A percentile compares a stretch with the other conserved stretches of the same genome.
phyloP scores from a whole-genome alignment of 176 grass and related monocot genomes.

The Coix lacrymajobi region DNA sequence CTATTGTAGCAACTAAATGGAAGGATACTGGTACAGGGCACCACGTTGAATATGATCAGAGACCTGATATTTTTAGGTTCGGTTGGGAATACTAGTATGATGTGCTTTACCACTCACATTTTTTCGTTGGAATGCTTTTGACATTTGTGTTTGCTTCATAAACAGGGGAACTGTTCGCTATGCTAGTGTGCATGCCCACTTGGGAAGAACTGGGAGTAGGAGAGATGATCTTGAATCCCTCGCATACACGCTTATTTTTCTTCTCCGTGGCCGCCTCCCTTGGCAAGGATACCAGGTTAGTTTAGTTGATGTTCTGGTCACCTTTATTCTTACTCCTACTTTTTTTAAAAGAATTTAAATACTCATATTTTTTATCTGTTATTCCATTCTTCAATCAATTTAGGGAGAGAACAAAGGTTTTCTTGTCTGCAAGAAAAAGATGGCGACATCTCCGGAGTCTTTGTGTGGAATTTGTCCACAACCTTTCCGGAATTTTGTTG shows the following conservation, averaged over 20 bases:
- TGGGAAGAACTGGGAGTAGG: constrained; percentile 93
- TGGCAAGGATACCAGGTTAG: constrained; percentile 95
- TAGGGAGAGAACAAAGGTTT: constrained; percentile 98
- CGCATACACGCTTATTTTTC: constrained; percentile 94
- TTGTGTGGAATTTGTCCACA: constrained; percentile 88
- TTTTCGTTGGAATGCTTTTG: background rate
- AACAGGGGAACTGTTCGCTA: constrained; percentile 94
- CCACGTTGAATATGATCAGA: constrained; percentile 62
- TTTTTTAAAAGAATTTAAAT: background rate
- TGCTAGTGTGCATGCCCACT: constrained; percentile 89
- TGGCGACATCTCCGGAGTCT: constrained; percentile 76
- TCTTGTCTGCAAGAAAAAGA: constrained; percentile 97
- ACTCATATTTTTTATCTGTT: background rate
- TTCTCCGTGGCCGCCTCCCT: constrained; percentile 87
- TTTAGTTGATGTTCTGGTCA: constrained; percentile 10
- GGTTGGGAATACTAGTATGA: background rate
- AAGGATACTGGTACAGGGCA: constrained; percentile 51
- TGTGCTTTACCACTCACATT: background rate
- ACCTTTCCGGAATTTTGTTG: constrained; percentile 84
- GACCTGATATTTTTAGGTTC: constrained; percentile 81
- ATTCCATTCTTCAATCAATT: constrained; percentile 18
- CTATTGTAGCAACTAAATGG: constrained; percentile 68
- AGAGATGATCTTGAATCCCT: constrained; percentile 98
- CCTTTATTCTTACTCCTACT: constrained; percentile 21
- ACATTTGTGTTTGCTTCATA: constrained; percentile 8